Base-by-base conservation (phyloP, 176 grass and related monocot species). In the Ampelocalamus luodianensis region DNA sequence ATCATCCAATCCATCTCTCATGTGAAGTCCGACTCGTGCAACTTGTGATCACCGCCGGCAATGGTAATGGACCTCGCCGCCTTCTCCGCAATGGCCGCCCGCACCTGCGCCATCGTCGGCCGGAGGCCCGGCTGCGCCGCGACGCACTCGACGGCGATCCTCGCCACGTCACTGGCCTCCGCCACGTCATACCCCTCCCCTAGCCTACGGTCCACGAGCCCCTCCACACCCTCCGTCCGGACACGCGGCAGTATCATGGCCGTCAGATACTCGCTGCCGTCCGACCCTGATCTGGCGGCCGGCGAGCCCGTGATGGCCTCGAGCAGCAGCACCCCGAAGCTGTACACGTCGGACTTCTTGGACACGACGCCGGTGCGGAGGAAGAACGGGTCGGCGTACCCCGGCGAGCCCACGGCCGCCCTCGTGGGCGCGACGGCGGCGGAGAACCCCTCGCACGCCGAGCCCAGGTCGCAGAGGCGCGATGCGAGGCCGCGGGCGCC, bases 381-480 rank as follows among this genome's bases (percentile, higher is more conserved):
- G 90, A 90, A 98, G 88, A 88, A 91, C 5, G 95, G 95, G 76
- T 98, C 95, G 34, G 64, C 50, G 88, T 98, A 98, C 3, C 95
- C 95, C 44, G 93, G 95, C 3, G 95, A 95, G 9, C 90, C 93
- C n/a, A 95, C 89, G 59, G 79, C 83, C 1, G 86, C 61, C 17
- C 85, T 73, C 4, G 79, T 75, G 0, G 89, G 71, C 2, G 88
- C 69, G 9, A 97, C 78, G 24, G 92, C 81, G 3, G 92, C 90
- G 24, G 92, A 97, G 90, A 97, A 97, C 0, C 92, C 95, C 26
- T 85, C 89, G 71, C 90, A 89, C 4, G 92, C 87, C 36, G 95
- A 94, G 11, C 95, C 92, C 38, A 97, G 92, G 90, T 97, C 95
- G 66, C 95, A 97, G 64, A 97, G 90, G 42, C 86, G 81, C 36